Base-by-base conservation (phyloP, 225 moss, liverwort and hornwort species). In the Polytrichum commune region DNA sequence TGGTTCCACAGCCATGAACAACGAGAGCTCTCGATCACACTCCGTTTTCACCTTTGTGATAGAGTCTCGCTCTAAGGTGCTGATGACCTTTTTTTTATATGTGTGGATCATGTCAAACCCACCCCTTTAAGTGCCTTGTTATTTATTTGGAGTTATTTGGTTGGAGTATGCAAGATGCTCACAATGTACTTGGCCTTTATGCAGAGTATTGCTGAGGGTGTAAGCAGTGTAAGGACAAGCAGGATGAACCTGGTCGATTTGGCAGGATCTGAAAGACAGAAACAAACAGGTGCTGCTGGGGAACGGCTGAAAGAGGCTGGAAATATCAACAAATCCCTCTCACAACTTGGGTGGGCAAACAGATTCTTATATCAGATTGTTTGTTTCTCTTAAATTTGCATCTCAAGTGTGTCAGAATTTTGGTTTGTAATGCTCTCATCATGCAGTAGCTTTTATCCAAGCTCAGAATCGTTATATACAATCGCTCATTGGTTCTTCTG, bases 211-310 rank as follows among this genome's bases (percentile, higher is more conserved):
- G 88, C 81, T 0, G 86, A 90, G 54, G 91, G 91, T 25, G 88
- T 72, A 1, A 91, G 83, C 54, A 88, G 82, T 56, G 83, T 91
- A 19, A 72, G 90, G 32, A 91, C 75, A 30, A 95, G 85, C 67
- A 80, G 80, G 73, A 88, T 87, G 91, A 91, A 91, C 70, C 76
- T 84, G 13, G 95, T 95, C 28, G 95, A 95, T 60, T 70, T 95
- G n/a, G 95, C 95, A 24, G 95, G 95, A 18, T 95, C 95, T 26
- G 95, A 95, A 77, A 85, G 95, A 65, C 95, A 95, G 73, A 95
- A 95, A 74, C 92, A 89, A 76, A 95, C 92, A 38, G 95, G 95
- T 7, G 92, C 87, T 54, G 95, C 89, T 62, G 95, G 95, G 27
- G 92, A 95, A 55, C 85, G 95, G 19, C 79, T 95, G 64, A 95